Conservation (phyloP, 305 asterid species). For the Lippia alba region DNA sequence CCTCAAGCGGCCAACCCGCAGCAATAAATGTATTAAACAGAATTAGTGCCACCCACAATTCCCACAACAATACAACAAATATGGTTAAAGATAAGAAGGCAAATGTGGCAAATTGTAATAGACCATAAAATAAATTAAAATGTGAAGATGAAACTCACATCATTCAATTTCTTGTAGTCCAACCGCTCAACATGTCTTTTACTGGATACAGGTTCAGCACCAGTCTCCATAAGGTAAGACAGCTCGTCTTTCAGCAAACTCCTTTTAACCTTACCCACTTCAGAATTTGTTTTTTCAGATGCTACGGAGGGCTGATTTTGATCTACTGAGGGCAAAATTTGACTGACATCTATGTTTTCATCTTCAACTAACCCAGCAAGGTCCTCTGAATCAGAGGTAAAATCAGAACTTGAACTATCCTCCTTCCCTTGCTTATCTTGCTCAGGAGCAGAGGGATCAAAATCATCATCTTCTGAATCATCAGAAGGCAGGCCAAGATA, state of each 20-base stretch:
- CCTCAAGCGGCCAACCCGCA: constrained; percentile 21
- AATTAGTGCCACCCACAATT: neutral
- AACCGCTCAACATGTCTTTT: constrained; percentile 73
- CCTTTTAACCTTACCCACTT: constrained; percentile 45
- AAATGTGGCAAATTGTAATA: constrained; percentile 4
- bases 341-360: constrained; percentile 44
- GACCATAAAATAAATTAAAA: constrained; percentile 15
- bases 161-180: constrained; percentile 83
- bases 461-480: constrained; percentile 96
- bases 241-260: constrained; percentile 60
- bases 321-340: constrained; percentile 32
- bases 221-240: constrained; percentile 59
- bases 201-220: constrained; percentile 52
- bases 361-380: constrained; percentile 60
- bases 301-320: constrained; percentile 18
- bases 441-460: constrained; percentile 69
- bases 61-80: constrained; percentile 8
- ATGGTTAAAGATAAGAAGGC: constrained; percentile 27
- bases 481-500: constrained; percentile 75
- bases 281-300: constrained; percentile 37
- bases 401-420: constrained; percentile 84
- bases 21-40: constrained; percentile 2
- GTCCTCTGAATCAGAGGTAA: constrained; percentile 95
- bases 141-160: constrained; percentile 66
- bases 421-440: constrained; percentile 49